Conservation (phyloP, 805 yeast species). For the Saturnispora kantuleensis region DNA sequence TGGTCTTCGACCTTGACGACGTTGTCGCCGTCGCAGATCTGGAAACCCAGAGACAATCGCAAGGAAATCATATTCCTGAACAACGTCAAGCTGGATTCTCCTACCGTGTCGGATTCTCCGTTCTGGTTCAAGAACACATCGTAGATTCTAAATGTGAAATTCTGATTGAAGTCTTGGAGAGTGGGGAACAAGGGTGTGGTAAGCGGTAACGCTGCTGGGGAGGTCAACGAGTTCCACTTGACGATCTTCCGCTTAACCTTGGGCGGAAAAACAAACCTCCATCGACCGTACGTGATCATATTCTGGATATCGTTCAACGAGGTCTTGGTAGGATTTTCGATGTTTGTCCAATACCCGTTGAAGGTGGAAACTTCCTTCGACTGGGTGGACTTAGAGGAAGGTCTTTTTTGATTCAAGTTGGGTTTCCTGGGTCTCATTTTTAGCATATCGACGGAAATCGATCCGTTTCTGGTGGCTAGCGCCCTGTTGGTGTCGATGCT, state of each 20-base stretch:
- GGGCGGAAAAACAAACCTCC: conserved; percentile 86
- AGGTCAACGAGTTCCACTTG: conserved; percentile 86
- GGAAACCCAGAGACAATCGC: conserved; percentile 81
- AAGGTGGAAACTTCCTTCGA: conserved; percentile 8
- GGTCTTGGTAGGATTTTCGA: conserved; percentile 70
- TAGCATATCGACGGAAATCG: neutral
- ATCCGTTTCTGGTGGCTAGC: neutral
- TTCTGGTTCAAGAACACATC: conserved; percentile 57
- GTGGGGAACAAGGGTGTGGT: conserved; percentile 74
- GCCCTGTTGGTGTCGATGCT: conserved; percentile 3
- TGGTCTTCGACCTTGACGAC: conserved; percentile 59
- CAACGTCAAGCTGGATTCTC: conserved; percentile 39
- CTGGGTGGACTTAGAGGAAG: neutral
- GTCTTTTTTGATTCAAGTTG: neutral
- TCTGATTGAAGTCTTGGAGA: conserved; percentile 52
- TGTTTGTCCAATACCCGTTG: conserved; percentile 47
- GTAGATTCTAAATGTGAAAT: conserved; percentile 77
- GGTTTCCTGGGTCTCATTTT: neutral
- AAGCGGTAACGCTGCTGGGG: conserved; percentile 89
- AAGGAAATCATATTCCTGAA: conserved; percentile 81
- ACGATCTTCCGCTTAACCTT: conserved; percentile 55
- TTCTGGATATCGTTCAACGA: conserved; percentile 43
- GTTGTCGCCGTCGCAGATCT: conserved; percentile 66
- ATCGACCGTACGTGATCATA: conserved; percentile 63
- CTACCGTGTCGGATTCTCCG: conserved; percentile 42